Evolutionary conservation across 768 basidiomycete species (phyloP), one percentile per base, ranked within the genome.

Genomic region (Serendipita indica): DNA sequence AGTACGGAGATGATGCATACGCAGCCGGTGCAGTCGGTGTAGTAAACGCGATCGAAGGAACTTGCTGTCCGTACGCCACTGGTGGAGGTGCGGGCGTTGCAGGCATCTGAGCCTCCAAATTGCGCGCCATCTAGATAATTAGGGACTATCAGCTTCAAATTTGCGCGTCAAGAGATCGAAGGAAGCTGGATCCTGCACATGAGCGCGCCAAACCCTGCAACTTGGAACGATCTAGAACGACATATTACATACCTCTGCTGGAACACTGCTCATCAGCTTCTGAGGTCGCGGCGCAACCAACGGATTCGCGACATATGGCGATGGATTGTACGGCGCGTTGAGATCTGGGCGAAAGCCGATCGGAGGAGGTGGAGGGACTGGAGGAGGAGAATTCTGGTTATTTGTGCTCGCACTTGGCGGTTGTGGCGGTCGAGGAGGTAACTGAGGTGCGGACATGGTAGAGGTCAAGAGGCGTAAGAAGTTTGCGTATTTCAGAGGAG

Each of bases 211-310:
- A n/a, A n/a, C n/a, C n/a, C n/a, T n/a, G 16, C 33, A 16, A 27
- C 57, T 5, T 4, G 16, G 20, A 25, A 25, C 34, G 16, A 39
- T 43, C 58, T 34, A 34, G 14, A 28, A 13, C 28, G 22, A 37
- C 18, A 18, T n/a, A 28, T 5, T n/a, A 74, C 78, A 67, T 66
- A 83, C 84, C 65, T 83, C 82, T 32, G 77, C 74, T 18, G 83
- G 80, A 0, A 85, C 67, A 61, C 72, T 74, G 7, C 80, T 80
- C 63, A 82, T 79, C 12, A 82, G 59, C 35, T 79, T 76, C 63
- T 83, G 80, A 0, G 85, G 83, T 10, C 80, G 73, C 3, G 85
- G 85, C 0, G 85, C 85, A 2, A 76, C 76, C 18, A 86, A 69
- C 2, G 83, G 74, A 61, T 79, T 65, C 62, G 75, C 75, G 60